Evolutionary conservation across 1,284 basidiomycete genomes (phyloP), one percentile per base, ranked within the genome.

Genomic region (Malassezia obtusa): DNA sequence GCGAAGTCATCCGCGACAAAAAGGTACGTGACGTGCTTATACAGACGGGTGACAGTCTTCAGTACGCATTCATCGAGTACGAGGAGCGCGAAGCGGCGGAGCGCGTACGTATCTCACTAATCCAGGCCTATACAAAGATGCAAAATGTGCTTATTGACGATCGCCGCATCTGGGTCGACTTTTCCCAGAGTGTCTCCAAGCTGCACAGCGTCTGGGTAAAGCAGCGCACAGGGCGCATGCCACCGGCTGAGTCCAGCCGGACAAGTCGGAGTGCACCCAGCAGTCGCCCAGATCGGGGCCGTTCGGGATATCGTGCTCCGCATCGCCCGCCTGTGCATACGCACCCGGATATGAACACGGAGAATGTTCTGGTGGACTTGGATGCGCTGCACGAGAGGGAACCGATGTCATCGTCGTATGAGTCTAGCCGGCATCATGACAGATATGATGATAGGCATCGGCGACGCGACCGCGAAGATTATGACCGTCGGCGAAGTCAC

Each of bases 131-230:
- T 76, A 91, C 95, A 78, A 98, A 96, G 76, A 99, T 99, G 92
- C 92, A 98, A 75, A 96, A 95, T 68, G 92, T 98, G 0, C 78
- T 99, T 8, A 87, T 99, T n/a, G 92, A 99, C 73, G 94, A 99
- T 75, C 82, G 91, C 15, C 82, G 94, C 19, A 98, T 99, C 72
- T 96, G 92, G 87, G 92, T 99, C 59, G 91, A 95, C 76, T 95
- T 96, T 46, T 75, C 71, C 10, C 76, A 77, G 61, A 92, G 89
- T 26, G 94, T 99, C 7, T 77, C 78, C 33, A 78, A 79, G 62
- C 75, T 81, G 63, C 77, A 77, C 58, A 74, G 76, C n/a, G 68
- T 74, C 7, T 77, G 75, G 75, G 25, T 77, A 48, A 64, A 63
- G 67, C 47, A 63, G 74, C 50, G 67, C 63, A 38, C 61, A 61